Conservation (phyloP, 2,329 filamentous ascomycete species). For the Colletotrichum trifolii region DNA sequence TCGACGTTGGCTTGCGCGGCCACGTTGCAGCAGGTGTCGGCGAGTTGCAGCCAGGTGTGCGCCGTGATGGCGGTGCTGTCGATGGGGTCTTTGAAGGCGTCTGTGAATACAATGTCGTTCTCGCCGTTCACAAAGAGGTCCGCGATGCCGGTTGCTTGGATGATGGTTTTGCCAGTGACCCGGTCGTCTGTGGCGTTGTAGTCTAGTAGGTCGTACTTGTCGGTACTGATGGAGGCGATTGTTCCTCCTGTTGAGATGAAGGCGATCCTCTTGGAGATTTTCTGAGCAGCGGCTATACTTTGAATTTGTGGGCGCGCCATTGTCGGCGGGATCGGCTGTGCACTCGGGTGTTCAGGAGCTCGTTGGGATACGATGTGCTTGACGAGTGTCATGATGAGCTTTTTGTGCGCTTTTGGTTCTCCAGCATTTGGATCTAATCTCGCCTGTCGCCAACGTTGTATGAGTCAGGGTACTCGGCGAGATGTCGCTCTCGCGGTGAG, state of each 20-base stretch:
- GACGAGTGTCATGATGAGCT: too few relatives aligned
- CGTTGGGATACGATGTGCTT: too few relatives aligned
- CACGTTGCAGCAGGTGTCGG: neutral
- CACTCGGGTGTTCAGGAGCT: too few relatives aligned
- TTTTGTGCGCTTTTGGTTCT: too few relatives aligned
- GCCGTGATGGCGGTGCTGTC: constrained; percentile 21
- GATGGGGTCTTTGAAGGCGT: neutral
- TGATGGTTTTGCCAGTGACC: neutral
- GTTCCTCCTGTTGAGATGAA: constrained; percentile 21
- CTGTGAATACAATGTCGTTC: neutral
- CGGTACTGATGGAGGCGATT: constrained; percentile 5
- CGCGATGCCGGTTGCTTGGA: neutral
- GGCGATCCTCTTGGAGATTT: neutral
- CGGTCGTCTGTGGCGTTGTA: constrained; percentile 16
- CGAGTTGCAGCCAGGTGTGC: constrained; percentile 4
- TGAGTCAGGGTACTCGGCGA: too few relatives aligned
- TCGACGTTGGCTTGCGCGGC: neutral
- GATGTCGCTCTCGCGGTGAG: too few relatives aligned
- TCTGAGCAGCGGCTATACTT: neutral
- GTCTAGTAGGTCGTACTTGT: constrained; percentile 17
- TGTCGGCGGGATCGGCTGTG: neutral
- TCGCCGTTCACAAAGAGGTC: neutral
- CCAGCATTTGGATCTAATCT: too few relatives aligned
- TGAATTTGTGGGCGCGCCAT: neutral
- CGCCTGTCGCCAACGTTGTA: too few relatives aligned